Evolutionary conservation across 1,284 basidiomycete genomes (phyloP).

Genomic region (Lentinula novae-zelandiae): DNA sequence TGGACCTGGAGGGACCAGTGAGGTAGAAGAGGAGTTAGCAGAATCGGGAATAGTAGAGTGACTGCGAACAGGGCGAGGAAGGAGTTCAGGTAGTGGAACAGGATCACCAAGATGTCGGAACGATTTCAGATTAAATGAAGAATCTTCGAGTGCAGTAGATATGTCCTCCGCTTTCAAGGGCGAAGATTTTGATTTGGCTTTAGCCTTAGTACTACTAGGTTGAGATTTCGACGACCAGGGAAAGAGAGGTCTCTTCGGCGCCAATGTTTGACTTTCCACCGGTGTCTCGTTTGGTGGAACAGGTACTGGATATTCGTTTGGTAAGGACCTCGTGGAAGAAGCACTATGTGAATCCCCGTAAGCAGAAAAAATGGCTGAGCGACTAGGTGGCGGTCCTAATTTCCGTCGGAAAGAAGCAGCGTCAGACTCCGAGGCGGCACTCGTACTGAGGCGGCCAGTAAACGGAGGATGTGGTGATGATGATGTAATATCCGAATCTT

Average conservation of each 20-base stretch:
- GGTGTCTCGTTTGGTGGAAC: constrained; percentile 20
- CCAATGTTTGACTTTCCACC: constrained; percentile 22
- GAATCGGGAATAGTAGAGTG: constrained; percentile 17
- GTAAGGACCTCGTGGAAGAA: constrained; percentile 60
- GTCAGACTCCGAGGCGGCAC: constrained; percentile 28
- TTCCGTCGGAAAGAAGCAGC: constrained; percentile 24
- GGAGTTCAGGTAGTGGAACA: constrained; percentile 26
- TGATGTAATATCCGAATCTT: constrained; percentile 7
- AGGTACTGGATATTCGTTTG: constrained; percentile 28
- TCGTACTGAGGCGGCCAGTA: constrained; percentile 25
- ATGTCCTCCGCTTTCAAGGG: constrained; percentile 23
- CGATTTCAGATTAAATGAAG: constrained; percentile 58
- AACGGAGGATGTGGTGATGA: constrained; percentile 24
- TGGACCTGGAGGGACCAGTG: constrained; percentile 17
- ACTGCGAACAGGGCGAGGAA: background rate
- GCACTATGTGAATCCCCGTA: constrained; percentile 44
- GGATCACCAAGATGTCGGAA: constrained; percentile 60
- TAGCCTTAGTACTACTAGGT: constrained; percentile 17
- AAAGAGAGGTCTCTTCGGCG: constrained; percentile 27
- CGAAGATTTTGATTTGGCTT: constrained; percentile 32
- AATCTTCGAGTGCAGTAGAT: constrained; percentile 19
- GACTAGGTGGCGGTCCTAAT: constrained; percentile 48
- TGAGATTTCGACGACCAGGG: constrained; percentile 31
- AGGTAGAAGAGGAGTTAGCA: constrained; percentile 25
- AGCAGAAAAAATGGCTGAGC: constrained; percentile 52